These are phyloP conservation scores for Mucor plumbeus DNA, from an alignment of 371 early-diverging fungal genomes.

Conservation along the genomic window DNA sequence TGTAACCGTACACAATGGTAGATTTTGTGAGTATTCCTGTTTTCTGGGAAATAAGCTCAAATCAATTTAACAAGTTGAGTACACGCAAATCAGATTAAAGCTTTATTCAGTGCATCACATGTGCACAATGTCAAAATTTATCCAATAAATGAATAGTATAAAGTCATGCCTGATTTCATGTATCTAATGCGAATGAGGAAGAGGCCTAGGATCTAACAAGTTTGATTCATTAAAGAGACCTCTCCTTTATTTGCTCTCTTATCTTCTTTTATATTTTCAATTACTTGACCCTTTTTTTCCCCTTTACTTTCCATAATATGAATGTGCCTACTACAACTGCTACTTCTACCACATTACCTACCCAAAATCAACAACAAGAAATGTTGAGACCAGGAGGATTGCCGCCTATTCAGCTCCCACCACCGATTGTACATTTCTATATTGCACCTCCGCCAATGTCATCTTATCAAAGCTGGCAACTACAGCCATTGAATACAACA, in stretches of 20 bases:
- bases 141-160: conserved; percentile 18
- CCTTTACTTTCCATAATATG: background rate
- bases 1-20: too few species aligned
- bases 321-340: background rate
- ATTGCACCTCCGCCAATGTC: conserved; percentile 6
- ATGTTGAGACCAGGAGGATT: conserved; percentile 2
- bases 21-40: too few species aligned
- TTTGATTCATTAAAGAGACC: background rate
- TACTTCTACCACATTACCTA: background rate
- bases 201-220: background rate
- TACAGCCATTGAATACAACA: background rate
- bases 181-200: background rate
- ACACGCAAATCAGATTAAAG: conserved; percentile 4
- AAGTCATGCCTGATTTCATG: conserved; percentile 16
- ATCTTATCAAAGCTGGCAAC: background rate
- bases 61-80: background rate
- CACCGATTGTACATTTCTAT: conserved; percentile 22
- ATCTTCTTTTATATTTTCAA: background rate
- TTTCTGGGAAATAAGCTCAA: background rate
- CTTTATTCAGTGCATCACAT: conserved; percentile 13
- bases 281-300: conserved; percentile 9
- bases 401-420: conserved; percentile 23
- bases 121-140: background rate
- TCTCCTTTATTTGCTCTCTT: conserved; percentile 1
- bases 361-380: background rate